These are phyloP conservation scores for Pterula multifida DNA, from an alignment of 1,284 basidiomycete genomes.

Conservation along the genomic window DNA sequence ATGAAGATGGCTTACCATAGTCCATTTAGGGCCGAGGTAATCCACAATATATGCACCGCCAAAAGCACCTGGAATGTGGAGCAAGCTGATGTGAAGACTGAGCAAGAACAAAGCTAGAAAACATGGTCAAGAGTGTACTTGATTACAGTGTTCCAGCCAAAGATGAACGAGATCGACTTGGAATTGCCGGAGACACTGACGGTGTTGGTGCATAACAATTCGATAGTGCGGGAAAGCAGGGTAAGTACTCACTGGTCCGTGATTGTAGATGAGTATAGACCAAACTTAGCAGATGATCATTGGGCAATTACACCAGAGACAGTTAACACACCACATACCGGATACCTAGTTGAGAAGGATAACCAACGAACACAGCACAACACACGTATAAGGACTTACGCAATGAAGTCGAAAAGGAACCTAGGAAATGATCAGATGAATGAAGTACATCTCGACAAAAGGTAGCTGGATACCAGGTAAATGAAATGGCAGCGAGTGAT, in stretches of 20 bases:
- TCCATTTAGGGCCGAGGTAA: conserved; percentile 61
- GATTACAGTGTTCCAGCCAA: conserved; percentile 72
- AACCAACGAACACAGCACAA: not conserved
- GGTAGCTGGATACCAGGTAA: conserved; percentile 47
- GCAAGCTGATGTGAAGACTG: conserved; percentile 33
- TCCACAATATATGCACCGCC: conserved; percentile 73
- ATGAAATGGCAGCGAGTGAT: conserved; percentile 53
- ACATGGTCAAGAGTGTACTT: conserved; percentile 38
- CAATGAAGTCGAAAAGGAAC: conserved; percentile 82
- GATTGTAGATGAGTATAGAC: conserved; percentile 77
- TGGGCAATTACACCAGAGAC: conserved; percentile 2
- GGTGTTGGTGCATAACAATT: not conserved
- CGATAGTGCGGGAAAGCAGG: not conserved
- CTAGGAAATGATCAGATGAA: conserved; percentile 18
- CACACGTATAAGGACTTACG: conserved; percentile 26
- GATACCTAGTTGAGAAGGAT: conserved; percentile 2
- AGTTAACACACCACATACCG: conserved; percentile 4
- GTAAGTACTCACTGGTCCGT: conserved; percentile 40
- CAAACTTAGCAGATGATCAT: conserved; percentile 37
- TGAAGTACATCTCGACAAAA: conserved; percentile 4
- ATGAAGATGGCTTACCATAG: conserved; percentile 40
- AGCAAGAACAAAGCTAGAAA: not conserved
- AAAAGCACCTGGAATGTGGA: conserved; percentile 71
- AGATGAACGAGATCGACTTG: conserved; percentile 40
- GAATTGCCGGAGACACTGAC: conserved; percentile 45